Conservation (phyloP, 306 rosid species). For the Argentina anserina region DNA sequence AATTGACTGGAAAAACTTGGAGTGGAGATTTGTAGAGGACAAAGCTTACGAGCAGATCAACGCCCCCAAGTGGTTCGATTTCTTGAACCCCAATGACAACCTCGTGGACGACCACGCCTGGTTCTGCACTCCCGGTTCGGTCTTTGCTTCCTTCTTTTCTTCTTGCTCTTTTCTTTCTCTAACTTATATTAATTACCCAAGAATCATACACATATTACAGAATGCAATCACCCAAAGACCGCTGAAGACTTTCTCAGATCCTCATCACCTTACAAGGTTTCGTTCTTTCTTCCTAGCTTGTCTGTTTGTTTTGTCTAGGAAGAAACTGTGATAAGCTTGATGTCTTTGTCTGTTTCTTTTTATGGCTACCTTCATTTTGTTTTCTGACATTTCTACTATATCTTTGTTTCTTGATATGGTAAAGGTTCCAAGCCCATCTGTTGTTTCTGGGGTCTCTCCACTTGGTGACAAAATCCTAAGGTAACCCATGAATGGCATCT, state of each 20-base stretch:
- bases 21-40: conserved; percentile 76
- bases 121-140: conserved; percentile 80
- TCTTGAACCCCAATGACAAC: conserved; percentile 44
- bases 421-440: conserved; percentile 53
- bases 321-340: conserved; percentile 2
- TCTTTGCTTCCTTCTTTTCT: background rate
- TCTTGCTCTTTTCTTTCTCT: background rate
- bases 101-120: conserved; percentile 63
- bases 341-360: background rate
- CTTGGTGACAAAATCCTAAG: conserved; percentile 55
- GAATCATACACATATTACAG: conserved; percentile 35
- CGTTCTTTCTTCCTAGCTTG: conserved; percentile 8
- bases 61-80: conserved; percentile 94
- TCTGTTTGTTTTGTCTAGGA: conserved; percentile 12
- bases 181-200: background rate
- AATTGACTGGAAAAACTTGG: conserved; percentile 84
- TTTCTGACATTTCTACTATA: background rate
- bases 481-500: conserved; percentile 24
- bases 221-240: conserved; percentile 84
- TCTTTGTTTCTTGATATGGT: conserved; percentile 1
- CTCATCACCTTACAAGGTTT: conserved; percentile 79
- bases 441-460: conserved; percentile 44
- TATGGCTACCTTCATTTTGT: background rate
- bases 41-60: conserved; percentile 70
- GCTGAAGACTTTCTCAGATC: conserved; percentile 73